Conservation (phyloP, 2,329 filamentous ascomycete species). For the Immersiporthe knoxdaviesiana region DNA sequence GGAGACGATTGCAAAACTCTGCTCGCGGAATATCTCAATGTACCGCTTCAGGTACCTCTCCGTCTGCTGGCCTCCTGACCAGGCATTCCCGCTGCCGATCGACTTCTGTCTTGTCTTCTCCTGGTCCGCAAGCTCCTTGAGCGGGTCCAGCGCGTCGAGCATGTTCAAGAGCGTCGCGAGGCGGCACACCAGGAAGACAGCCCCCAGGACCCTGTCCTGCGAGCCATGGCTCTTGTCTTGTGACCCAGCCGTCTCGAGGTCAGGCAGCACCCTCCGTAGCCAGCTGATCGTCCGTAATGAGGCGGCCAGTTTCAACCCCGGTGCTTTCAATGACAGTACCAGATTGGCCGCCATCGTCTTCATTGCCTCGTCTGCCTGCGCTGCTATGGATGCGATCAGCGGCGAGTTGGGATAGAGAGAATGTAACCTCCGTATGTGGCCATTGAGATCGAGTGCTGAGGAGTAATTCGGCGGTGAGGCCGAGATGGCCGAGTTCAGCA, state of each 20-base stretch:
- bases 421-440: constrained; percentile 87
- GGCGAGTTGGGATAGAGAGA: constrained; percentile 79
- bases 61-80: constrained; percentile 83
- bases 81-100: constrained; percentile 46
- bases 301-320: constrained; percentile 82
- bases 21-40: constrained; percentile 96
- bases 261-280: constrained; percentile 84
- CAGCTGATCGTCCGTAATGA: constrained; percentile 91
- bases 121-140: constrained; percentile 87
- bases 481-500: constrained; percentile 79
- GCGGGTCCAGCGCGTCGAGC: constrained; percentile 80
- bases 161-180: constrained; percentile 78
- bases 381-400: constrained; percentile 72
- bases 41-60: constrained; percentile 94
- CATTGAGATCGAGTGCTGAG: constrained; percentile 85
- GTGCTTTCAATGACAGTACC: constrained; percentile 74
- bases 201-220: constrained; percentile 72
- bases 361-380: constrained; percentile 85
- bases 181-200: constrained; percentile 85
- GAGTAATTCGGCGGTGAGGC: constrained; percentile 75
- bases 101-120: constrained; percentile 61
- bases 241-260: constrained; percentile 58
- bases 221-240: constrained; percentile 37
- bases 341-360: constrained; percentile 86
- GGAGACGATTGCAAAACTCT: constrained; percentile 93